Conservation (phyloP, 2,329 filamentous ascomycete species). For the Aspergillus sp. region DNA sequence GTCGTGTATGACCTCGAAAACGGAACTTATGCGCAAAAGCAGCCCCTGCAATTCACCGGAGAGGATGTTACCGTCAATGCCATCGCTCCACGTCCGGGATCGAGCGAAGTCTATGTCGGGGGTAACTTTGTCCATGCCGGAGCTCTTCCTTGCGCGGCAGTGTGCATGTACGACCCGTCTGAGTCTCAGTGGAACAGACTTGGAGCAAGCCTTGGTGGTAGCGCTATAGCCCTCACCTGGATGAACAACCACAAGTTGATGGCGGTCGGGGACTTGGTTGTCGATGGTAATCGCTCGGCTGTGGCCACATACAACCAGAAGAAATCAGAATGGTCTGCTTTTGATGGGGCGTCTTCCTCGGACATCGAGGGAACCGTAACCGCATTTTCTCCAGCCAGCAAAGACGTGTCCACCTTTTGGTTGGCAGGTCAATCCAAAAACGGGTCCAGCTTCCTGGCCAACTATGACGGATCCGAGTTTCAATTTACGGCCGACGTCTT, state of each 20-base stretch:
- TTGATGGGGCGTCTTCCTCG: conserved; percentile 52
- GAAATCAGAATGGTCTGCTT: conserved; percentile 61
- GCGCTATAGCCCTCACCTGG: conserved; percentile 74
- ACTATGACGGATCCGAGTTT: conserved; percentile 75
- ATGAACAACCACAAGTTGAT: conserved; percentile 68
- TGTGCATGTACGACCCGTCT: conserved; percentile 75
- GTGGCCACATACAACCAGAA: conserved; percentile 73
- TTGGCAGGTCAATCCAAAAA: conserved; percentile 69
- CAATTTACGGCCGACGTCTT: conserved; percentile 64
- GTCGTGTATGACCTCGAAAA: conserved; percentile 74
- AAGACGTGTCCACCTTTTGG: conserved; percentile 75
- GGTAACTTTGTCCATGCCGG: conserved; percentile 83
- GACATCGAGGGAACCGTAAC: conserved; percentile 76
- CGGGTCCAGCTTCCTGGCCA: conserved; percentile 74
- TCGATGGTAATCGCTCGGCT: conserved; percentile 64
- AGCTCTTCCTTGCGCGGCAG: conserved; percentile 73
- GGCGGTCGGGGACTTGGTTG: conserved; percentile 72
- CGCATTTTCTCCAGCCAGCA: conserved; percentile 71
- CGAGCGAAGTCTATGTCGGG: conserved; percentile 77
- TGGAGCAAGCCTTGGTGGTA: conserved; percentile 69
- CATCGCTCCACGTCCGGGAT: conserved; percentile 70
- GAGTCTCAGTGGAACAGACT: conserved; percentile 77
- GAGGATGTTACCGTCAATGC: conserved; percentile 70
- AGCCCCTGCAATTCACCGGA: conserved; percentile 75
- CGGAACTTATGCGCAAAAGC: conserved; percentile 61